Evolutionary conservation across 495 filamentous ascomycete genomes (phyloP).

Genomic region (Penicillium nucicola): DNA sequence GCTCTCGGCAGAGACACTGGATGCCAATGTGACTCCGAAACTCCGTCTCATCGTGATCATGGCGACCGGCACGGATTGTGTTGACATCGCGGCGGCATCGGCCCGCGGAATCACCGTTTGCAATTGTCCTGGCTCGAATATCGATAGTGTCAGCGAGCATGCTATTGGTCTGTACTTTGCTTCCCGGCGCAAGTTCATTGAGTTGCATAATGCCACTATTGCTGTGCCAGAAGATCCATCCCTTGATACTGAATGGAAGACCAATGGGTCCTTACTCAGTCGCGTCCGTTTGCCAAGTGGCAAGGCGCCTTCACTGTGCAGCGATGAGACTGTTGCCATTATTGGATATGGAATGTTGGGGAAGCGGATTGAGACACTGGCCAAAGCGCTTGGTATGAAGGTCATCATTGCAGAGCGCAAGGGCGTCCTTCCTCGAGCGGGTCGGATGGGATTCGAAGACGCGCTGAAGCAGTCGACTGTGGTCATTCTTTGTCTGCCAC

Average conservation of each 20-base stretch:
- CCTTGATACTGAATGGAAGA: conserved; percentile 16
- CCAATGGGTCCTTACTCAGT: conserved; percentile 15
- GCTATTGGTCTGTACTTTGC: conserved; percentile 53
- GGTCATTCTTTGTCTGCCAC: conserved; percentile 44
- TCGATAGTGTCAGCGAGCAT: conserved; percentile 53
- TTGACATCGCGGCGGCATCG: conserved; percentile 44
- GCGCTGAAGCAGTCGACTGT: conserved; percentile 41
- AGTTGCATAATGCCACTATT: conserved; percentile 25
- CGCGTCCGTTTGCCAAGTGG: conserved; percentile 26
- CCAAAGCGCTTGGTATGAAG: conserved; percentile 45
- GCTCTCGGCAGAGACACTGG: conserved; percentile 32
- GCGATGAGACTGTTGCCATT: conserved; percentile 46
- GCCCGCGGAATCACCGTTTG: conserved; percentile 42
- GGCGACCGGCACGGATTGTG: conserved; percentile 50
- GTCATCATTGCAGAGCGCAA: conserved; percentile 51
- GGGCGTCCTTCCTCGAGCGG: conserved; percentile 26
- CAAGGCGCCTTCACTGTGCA: conserved; percentile 35
- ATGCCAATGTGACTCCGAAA: conserved; percentile 19
- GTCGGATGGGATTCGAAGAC: conserved; percentile 40
- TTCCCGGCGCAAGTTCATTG: conserved; percentile 37
- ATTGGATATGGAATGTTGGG: conserved; percentile 54
- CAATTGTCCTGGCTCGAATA: conserved; percentile 48
- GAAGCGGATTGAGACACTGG: conserved; percentile 28
- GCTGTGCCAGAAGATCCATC: not conserved
- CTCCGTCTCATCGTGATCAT: conserved; percentile 48